Evolutionary conservation across 345 rosid species (phyloP), one percentile per base, ranked within the genome.

Genomic region (Draba incana): DNA sequence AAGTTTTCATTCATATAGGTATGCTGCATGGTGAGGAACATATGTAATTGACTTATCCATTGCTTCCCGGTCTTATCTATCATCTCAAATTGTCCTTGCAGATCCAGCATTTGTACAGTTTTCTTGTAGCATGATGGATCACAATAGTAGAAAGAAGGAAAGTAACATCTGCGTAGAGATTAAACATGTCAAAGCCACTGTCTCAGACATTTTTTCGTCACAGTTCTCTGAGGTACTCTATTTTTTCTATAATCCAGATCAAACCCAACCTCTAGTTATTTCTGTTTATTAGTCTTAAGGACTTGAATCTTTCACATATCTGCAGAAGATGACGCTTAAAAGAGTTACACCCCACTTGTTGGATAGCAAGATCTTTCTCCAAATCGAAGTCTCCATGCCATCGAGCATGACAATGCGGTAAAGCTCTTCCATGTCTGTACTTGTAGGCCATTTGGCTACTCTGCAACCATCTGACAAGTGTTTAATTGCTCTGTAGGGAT

Each of bases 1-100:
- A 92, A 81, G 92, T 84, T 75, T 93, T 88, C 78, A 88, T 93
- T 72, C 98, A 93, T 78, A 93, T 93, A 81, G 98, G 98, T 93
- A 24, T 71, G 24, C 42, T 27, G 8, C 44, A 46, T 56, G 64
- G 43, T 27, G 30, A 52, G 47, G 54, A 63, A 64, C 44, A 15
- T 57, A 30, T 64, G 25, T 42, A 42, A 52, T 49, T 42, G 39
- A 39, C 37, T 60, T 66, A 44, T 61, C 42, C 57, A 46, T 23
- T 46, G 47, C 24, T 56, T 55, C 27, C 20, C 3, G 23, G 10
- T 45, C 57, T 62, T n/a, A 46, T 44, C 66, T 45, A 51, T 45
- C 42, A 35, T 37, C 60, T 43, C 65, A 43, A 38, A 15, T 64
- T 45, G 37, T 51, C 52, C 37, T 59, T 74, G 70, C 77, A 93